Conservation (phyloP, 495 filamentous ascomycete species). For the Xanthoparmelia taractica region DNA sequence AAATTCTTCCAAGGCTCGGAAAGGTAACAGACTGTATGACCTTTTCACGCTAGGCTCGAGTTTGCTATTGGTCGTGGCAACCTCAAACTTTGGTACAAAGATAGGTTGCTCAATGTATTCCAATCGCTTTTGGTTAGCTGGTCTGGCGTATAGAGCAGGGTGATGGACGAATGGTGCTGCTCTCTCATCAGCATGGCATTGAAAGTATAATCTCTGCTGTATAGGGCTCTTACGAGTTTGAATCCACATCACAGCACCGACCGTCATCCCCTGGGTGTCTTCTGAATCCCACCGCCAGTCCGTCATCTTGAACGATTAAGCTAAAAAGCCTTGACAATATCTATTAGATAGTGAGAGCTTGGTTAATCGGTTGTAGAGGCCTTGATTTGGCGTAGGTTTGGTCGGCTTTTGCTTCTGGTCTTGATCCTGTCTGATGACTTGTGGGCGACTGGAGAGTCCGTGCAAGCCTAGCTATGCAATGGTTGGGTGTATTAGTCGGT, state of each 20-base stretch:
- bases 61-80: not conserved
- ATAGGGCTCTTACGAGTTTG: not conserved
- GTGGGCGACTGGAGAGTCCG: not conserved
- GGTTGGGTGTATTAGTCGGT: not conserved
- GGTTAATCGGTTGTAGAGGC: not conserved
- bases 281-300: not conserved
- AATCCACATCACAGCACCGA: not conserved
- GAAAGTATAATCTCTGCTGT: not conserved
- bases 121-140: not conserved
- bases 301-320: not conserved
- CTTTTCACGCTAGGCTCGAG: not conserved
- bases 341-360: not conserved
- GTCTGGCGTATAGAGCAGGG: no score
- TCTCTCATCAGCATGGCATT: not conserved
- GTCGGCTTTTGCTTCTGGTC: not conserved
- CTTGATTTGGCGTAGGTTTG: not conserved
- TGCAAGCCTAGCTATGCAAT: not conserved
- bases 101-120: no score
- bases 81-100: not conserved
- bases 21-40: not conserved
- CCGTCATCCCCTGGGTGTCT: not conserved
- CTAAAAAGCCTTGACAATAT: not conserved
- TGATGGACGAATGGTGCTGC: not conserved
- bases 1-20: not conserved
- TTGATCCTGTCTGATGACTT: not conserved